phyloP scores from a whole-genome alignment of 2,329 filamentous ascomycete species.

The Cercospora sp. region DNA sequence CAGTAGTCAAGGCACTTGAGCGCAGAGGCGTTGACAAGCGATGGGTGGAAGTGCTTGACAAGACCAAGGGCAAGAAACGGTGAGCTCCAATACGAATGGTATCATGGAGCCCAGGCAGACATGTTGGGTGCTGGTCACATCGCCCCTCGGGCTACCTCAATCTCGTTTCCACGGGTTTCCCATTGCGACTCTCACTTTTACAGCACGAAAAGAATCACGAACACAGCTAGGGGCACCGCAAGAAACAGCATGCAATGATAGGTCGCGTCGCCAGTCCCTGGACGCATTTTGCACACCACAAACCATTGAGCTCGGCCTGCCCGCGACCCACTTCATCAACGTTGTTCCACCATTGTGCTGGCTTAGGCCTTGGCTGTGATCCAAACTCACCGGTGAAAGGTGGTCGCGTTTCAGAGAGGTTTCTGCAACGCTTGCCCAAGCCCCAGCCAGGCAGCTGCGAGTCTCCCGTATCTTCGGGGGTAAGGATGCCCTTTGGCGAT shows the following conservation, averaged over 20 bases:
- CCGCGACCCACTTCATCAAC: background rate
- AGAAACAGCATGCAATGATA: background rate
- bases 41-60: constrained; percentile 67
- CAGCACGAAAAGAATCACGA: background rate
- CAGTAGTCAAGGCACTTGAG: constrained; percentile 59
- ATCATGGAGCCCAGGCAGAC: background rate
- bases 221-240: background rate
- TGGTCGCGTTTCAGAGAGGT: background rate
- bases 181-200: background rate
- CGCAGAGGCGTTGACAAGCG: constrained; percentile 59
- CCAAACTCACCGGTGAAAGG: background rate
- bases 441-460: background rate
- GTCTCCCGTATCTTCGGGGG: background rate
- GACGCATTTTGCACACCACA: background rate
- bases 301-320: background rate
- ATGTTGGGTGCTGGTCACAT: background rate
- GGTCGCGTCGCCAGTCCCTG: background rate
- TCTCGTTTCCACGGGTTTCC: background rate
- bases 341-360: background rate
- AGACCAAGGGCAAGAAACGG: constrained; percentile 65
- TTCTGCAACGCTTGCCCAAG: background rate
- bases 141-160: background rate
- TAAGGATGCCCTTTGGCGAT: background rate
- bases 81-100: background rate
- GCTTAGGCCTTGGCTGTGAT: background rate